These are phyloP conservation scores for Linderniella brevidens DNA, from an alignment of 257 asterid genomes.

Conservation along the genomic window DNA sequence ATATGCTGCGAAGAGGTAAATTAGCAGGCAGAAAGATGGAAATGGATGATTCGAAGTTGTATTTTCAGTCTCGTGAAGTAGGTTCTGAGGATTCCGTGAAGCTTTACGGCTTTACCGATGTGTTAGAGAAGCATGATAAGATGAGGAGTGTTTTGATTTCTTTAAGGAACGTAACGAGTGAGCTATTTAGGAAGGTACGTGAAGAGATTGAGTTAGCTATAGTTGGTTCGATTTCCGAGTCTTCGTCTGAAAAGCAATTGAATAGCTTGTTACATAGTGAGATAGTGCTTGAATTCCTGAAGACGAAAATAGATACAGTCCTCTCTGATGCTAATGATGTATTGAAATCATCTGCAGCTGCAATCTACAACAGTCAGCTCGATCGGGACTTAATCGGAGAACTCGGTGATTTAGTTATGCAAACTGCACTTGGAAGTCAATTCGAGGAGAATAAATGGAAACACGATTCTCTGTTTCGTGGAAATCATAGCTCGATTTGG, in stretches of 20 bases:
- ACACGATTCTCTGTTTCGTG: constrained; percentile 20
- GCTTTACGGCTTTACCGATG: no score
- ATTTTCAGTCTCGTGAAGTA: no score
- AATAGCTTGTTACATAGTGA: constrained; percentile 26
- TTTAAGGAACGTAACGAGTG: constrained; percentile 23
- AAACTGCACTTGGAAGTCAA: constrained; percentile 22
- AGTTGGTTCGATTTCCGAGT: constrained; percentile 36
- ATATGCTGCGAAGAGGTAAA: no score
- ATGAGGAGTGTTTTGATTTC: constrained; percentile 25
- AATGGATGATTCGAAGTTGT: no score
- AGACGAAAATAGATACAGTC: constrained; percentile 22
- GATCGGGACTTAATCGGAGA: constrained; percentile 23
- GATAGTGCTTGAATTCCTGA: constrained; percentile 25
- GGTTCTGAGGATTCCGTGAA: no score
- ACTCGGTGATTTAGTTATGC: constrained; percentile 38
- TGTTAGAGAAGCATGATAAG: constrained; percentile 16
- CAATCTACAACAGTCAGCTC: constrained; percentile 24
- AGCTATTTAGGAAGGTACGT: constrained; percentile 35
- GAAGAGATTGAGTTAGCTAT: constrained; percentile 24
- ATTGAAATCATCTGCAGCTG: constrained; percentile 19
- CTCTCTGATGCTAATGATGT: constrained; percentile 22
- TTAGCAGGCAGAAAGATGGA: no score
- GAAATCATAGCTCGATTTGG: constrained; percentile 23
- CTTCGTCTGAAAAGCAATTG: constrained; percentile 29
- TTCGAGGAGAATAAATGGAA: constrained; percentile 28